Conservation (phyloP, 176 grass and related monocot species). For the Aechmea fasciata region DNA sequence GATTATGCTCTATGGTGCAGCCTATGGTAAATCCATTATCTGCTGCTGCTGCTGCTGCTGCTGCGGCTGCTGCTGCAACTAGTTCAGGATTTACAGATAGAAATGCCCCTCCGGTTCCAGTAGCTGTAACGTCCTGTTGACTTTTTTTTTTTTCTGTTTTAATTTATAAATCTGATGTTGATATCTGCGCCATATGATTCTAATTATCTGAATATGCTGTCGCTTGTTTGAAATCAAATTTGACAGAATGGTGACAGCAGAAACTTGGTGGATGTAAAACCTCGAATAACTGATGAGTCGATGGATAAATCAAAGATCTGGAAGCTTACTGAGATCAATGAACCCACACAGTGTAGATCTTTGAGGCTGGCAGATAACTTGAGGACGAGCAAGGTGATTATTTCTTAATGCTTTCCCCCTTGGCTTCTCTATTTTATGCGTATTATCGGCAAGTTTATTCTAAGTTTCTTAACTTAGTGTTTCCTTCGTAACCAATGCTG, state of each 20-base stretch:
- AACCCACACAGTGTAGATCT: constrained; percentile 31
- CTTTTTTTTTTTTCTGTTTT: not conserved
- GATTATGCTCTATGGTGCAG: constrained; percentile 33
- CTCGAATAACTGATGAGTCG: constrained; percentile 76
- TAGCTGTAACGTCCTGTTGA: constrained; percentile 57
- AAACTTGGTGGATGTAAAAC: constrained; percentile 89
- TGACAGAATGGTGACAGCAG: constrained; percentile 79
- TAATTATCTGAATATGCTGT: not conserved
- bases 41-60: constrained; percentile 41
- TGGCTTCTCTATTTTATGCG: not conserved
- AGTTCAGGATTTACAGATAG: constrained; percentile 37
- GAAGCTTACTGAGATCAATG: constrained; percentile 39
- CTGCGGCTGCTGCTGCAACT: constrained; percentile 46
- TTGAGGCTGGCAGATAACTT: constrained; percentile 29
- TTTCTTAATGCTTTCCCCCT: not conserved
- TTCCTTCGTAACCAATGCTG: too few species aligned
- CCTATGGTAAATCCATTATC: constrained; percentile 75
- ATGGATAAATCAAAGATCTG: constrained; percentile 90
- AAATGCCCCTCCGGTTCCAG: constrained; percentile 40
- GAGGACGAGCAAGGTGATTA: constrained; percentile 16
- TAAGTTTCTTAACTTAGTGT: too few species aligned
- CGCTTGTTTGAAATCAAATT: constrained; percentile 12
- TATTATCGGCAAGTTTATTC: not conserved
- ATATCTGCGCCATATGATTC: not conserved
- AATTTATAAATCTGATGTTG: not conserved